These are phyloP conservation scores for Miamiensis avidus DNA, from an alignment of 169 alveolate species.

Conservation along the genomic window DNA sequence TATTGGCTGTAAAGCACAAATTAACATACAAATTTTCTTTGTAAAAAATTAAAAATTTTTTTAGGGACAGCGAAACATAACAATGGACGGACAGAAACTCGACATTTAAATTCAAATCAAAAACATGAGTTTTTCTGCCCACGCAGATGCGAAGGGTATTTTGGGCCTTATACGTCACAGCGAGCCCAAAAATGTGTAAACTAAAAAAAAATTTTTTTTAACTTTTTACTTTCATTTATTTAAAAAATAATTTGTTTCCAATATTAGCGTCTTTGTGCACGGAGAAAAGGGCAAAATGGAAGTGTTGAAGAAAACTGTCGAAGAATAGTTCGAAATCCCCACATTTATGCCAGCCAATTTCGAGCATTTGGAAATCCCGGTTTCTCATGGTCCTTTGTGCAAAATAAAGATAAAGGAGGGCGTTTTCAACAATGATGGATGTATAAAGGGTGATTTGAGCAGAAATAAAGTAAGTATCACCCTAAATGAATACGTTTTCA, in stretches of 20 bases:
- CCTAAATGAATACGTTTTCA: neutral
- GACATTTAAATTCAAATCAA: conserved; percentile 93
- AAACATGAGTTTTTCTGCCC: conserved; percentile 97
- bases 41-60: conserved; percentile 63
- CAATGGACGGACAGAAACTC: conserved; percentile 81
- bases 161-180: conserved; percentile 77
- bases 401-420: neutral
- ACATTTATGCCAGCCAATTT: conserved; percentile 27
- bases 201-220: too few species aligned
- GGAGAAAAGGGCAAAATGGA: conserved; percentile 98
- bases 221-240: too few species aligned
- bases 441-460: neutral
- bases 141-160: conserved; percentile 98
- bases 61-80: conserved; percentile 84
- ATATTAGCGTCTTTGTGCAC: conserved; percentile 89
- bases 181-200: conserved; percentile 87
- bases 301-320: conserved; percentile 37
- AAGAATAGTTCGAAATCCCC: conserved; percentile 10
- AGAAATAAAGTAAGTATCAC: too few species aligned
- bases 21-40: neutral
- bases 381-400: neutral
- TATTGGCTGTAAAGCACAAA: neutral
- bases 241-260: too few species aligned
- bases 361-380: neutral
- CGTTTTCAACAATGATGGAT: neutral